These are phyloP conservation scores for Posidonia oceanica DNA, from an alignment of 116 monocot genomes.

Conservation along the genomic window DNA sequence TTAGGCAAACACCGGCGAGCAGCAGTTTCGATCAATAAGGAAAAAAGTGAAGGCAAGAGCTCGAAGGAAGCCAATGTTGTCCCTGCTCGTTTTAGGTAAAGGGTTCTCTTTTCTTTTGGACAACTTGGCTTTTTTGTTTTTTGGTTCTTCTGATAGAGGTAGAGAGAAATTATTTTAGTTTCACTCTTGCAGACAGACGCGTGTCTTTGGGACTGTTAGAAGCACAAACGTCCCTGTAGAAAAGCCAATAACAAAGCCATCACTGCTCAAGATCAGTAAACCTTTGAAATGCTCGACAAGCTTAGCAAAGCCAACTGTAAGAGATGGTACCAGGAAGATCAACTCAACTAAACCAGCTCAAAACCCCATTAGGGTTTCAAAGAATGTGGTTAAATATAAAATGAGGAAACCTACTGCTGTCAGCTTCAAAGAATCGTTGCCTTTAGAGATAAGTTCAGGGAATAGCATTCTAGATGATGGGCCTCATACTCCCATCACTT, in stretches of 20 bases:
- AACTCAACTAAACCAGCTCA: background rate
- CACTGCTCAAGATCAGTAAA: slow-evolving; percentile 7
- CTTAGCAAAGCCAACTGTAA: background rate
- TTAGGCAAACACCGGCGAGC: slow-evolving; percentile 4
- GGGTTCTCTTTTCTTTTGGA: background rate
- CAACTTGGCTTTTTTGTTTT: background rate
- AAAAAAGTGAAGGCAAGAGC: background rate
- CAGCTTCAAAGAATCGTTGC: background rate
- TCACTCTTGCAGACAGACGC: slow-evolving; percentile 15
- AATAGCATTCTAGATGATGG: too few species aligned
- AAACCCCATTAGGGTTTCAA: background rate
- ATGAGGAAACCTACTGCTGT: background rate
- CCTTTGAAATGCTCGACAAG: slow-evolving; percentile 21
- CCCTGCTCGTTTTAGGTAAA: slow-evolving; percentile 7
- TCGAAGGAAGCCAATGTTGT: background rate
- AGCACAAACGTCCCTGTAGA: slow-evolving; percentile 36
- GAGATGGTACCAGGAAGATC: background rate
- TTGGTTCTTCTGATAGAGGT: background rate
- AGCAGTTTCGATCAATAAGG: background rate
- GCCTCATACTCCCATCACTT: slow-evolving; percentile 24
- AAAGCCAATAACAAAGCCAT: slow-evolving; percentile 12
- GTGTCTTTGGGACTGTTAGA: slow-evolving; percentile 33
- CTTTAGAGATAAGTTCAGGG: too few species aligned
- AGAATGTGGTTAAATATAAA: background rate
- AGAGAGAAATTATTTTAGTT: too few species aligned